These are phyloP conservation scores for Rhizopogon vesiculosus DNA, from an alignment of 768 basidiomycete genomes.

Conservation along the genomic window DNA sequence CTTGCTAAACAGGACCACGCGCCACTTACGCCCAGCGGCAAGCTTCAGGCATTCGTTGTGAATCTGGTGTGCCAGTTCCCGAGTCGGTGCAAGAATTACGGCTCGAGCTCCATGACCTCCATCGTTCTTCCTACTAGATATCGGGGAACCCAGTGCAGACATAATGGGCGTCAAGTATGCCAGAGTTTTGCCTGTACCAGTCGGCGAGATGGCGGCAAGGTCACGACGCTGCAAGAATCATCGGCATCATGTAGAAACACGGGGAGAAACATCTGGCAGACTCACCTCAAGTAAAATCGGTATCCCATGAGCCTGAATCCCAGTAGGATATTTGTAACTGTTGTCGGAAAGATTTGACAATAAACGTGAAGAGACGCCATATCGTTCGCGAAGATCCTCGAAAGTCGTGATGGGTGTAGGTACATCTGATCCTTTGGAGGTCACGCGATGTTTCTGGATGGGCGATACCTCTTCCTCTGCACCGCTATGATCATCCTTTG, in stretches of 20 bases:
- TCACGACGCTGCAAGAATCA: constrained; percentile 58
- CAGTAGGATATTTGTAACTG: constrained; percentile 67
- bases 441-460: constrained; percentile 56
- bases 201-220: constrained; percentile 92
- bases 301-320: constrained; percentile 75
- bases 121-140: constrained; percentile 40
- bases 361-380: constrained; percentile 54
- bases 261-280: background rate
- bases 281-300: constrained; percentile 78
- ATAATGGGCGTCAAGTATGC: constrained; percentile 87
- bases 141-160: constrained; percentile 49
- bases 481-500: constrained; percentile 19
- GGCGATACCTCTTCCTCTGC: constrained; percentile 17
- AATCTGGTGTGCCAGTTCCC: constrained; percentile 95
- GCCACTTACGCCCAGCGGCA: constrained; percentile 79
- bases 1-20: constrained; percentile 79
- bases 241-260: constrained; percentile 1
- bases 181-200: constrained; percentile 95
- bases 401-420: constrained; percentile 60
- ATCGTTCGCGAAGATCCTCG: constrained; percentile 50
- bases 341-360: constrained; percentile 58
- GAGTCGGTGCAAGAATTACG: constrained; percentile 84
- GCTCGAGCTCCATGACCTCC: constrained; percentile 64
- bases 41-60: constrained; percentile 85
- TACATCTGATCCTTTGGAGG: constrained; percentile 66